Evolutionary conservation across 176 grass and related monocot genomes (phyloP).

Genomic region (Panicum miliaceum): DNA sequence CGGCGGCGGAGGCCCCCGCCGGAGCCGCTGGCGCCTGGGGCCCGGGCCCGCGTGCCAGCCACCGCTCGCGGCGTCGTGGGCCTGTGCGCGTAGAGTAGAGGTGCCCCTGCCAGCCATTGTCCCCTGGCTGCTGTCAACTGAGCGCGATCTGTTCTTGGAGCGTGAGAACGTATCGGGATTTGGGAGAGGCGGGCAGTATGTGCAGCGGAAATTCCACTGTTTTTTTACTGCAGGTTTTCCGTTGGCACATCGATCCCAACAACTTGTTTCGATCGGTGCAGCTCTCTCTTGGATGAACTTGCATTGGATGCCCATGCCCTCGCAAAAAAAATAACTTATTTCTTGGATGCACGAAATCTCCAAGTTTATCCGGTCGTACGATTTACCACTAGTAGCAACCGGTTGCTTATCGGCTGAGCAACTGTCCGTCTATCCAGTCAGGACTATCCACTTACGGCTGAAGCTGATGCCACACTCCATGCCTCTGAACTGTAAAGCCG

Average conservation of each 20-base stretch:
- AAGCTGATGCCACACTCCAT: conserved; percentile 12
- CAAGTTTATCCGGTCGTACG: conserved; percentile 1
- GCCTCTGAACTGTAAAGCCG: conserved; percentile 37
- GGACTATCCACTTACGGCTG: background rate
- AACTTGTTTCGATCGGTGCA: no score
- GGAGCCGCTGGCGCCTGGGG: background rate
- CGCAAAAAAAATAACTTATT: background rate
- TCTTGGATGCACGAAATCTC: background rate
- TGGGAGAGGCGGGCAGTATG: background rate
- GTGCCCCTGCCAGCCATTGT: background rate
- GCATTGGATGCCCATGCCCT: conserved; percentile 1
- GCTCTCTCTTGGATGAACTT: background rate
- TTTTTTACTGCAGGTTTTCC: background rate
- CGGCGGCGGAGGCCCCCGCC: background rate
- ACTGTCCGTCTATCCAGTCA: background rate
- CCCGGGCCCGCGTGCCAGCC: background rate
- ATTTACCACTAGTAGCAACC: background rate
- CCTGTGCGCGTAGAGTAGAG: background rate
- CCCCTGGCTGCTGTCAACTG: background rate
- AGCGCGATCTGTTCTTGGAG: conserved; percentile 5
- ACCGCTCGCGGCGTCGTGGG: background rate
- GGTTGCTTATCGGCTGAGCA: conserved; percentile 13
- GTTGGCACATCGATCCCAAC: background rate
- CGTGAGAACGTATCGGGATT: conserved; percentile 33
- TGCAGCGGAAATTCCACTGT: background rate